These are phyloP conservation scores for Penicillium pulvis DNA, from an alignment of 495 filamentous ascomycete genomes.

Conservation along the genomic window DNA sequence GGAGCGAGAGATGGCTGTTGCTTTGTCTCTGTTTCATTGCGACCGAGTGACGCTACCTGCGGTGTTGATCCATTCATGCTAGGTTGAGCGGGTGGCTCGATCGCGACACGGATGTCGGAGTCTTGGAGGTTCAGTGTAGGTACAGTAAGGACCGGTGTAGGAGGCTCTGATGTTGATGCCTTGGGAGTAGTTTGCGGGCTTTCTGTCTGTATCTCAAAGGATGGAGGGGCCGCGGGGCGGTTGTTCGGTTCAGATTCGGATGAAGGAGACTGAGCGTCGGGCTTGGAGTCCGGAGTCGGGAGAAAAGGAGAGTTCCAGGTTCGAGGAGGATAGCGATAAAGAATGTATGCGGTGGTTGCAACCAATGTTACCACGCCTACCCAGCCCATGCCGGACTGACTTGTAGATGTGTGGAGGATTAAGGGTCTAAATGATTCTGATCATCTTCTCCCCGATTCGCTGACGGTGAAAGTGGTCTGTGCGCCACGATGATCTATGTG, in stretches of 20 bases:
- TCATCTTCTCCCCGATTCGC: slow-evolving; percentile 17
- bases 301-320: slow-evolving; percentile 20
- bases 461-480: slow-evolving; percentile 20
- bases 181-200: slow-evolving; percentile 54
- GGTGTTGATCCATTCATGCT: slow-evolving; percentile 16
- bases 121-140: slow-evolving; percentile 37
- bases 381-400: slow-evolving; percentile 38
- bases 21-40: slow-evolving; percentile 8
- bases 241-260: slow-evolving; percentile 14
- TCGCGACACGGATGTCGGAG: slow-evolving; percentile 4
- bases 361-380: slow-evolving; percentile 35
- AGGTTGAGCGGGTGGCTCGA: slow-evolving; percentile 10
- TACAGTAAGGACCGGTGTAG: slow-evolving; percentile 29
- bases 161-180: slow-evolving; percentile 35
- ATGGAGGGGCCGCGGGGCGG: slow-evolving; percentile 9
- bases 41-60: background rate
- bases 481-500: slow-evolving; percentile 16
- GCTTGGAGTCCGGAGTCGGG: slow-evolving; percentile 20
- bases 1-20: background rate
- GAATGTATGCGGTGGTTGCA: slow-evolving; percentile 32
- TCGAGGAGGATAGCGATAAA: slow-evolving; percentile 35
- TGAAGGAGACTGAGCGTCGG: slow-evolving; percentile 21
- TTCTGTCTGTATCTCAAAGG: slow-evolving; percentile 23
- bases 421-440: background rate
- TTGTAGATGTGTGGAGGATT: background rate